Percentiles rank a stretch among this genome's conserved stretches.
phyloP scores from a whole-genome alignment of 805 yeast species.

The Candida nitratophila region DNA sequence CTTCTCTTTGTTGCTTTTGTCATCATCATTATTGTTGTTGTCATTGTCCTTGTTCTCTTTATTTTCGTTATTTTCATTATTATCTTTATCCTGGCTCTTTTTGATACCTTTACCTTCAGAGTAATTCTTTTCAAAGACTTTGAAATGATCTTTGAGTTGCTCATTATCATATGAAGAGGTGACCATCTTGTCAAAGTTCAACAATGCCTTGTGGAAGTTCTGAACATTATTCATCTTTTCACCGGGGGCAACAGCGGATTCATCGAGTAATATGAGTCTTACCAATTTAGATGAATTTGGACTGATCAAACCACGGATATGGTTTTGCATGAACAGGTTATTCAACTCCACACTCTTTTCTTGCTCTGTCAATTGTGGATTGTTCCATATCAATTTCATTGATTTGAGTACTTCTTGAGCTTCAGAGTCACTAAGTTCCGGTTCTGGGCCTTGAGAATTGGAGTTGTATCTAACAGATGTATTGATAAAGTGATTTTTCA shows the following conservation, averaged over 20 bases:
- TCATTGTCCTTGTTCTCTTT: neutral
- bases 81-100: neutral
- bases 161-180: neutral
- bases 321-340: conserved; percentile 18
- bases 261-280: conserved; percentile 19
- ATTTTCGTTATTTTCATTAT: too few relatives aligned
- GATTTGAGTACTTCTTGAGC: conserved; percentile 15
- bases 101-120: neutral
- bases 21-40: neutral
- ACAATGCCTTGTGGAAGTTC: conserved; percentile 17
- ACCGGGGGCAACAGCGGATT: conserved; percentile 16
- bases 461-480: conserved; percentile 10
- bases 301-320: conserved; percentile 25
- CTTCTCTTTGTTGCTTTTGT: neutral
- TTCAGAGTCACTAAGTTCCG: conserved; percentile 22
- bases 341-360: conserved; percentile 8
- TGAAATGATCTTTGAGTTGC: neutral
- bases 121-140: neutral
- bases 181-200: neutral
- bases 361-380: conserved; percentile 13
- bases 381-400: conserved; percentile 20
- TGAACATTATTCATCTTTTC: conserved; percentile 24
- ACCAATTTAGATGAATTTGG: conserved; percentile 22
- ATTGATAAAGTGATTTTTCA: too few relatives aligned
- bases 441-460: conserved; percentile 8